Percentiles rank a stretch among this genome's conserved stretches.
Conservation (phyloP, 2,329 filamentous ascomycete genomes). For the Cladorrhinum sp. region DNA sequence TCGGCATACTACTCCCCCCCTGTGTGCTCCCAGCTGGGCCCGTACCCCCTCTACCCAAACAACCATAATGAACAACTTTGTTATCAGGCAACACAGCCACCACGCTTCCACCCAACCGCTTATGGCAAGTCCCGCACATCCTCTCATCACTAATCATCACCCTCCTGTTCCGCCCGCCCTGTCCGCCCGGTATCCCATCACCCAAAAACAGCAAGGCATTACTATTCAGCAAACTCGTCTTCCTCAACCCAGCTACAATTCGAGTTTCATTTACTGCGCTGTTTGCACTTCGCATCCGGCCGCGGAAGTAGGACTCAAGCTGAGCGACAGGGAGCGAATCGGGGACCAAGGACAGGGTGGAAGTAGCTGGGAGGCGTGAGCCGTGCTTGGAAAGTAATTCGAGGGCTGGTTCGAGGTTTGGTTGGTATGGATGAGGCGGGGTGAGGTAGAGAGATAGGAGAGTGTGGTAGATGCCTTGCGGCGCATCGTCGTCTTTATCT, state of each 20-base stretch:
- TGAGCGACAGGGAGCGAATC: constrained; percentile 72
- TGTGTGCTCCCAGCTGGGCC: too few relatives aligned
- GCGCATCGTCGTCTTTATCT: constrained; percentile 44
- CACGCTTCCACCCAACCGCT: constrained; percentile 85
- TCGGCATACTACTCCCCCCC: too few relatives aligned
- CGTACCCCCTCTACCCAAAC: constrained; percentile 55
- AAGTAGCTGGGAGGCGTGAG: constrained; percentile 81
- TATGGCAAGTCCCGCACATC: constrained; percentile 89
- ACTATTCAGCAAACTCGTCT: constrained; percentile 73
- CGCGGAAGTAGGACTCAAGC: constrained; percentile 86
- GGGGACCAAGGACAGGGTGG: constrained; percentile 83
- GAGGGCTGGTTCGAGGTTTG: constrained; percentile 75
- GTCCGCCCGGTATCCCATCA: constrained; percentile 53
- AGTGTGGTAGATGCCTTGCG: constrained; percentile 84
- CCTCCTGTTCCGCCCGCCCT: constrained; percentile 56
- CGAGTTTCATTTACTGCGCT: constrained; percentile 76
- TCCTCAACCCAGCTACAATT: constrained; percentile 72
- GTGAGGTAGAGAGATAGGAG: constrained; percentile 85
- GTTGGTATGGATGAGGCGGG: constrained; percentile 68
- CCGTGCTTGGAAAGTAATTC: constrained; percentile 89
- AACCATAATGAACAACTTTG: constrained; percentile 77
- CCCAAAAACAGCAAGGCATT: constrained; percentile 74
- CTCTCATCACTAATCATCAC: constrained; percentile 85
- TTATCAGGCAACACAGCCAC: constrained; percentile 86
- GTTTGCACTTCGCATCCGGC: constrained; percentile 83